phyloP scores from a whole-genome alignment of 1,139 yeast species.

The Taphrina pruni region DNA sequence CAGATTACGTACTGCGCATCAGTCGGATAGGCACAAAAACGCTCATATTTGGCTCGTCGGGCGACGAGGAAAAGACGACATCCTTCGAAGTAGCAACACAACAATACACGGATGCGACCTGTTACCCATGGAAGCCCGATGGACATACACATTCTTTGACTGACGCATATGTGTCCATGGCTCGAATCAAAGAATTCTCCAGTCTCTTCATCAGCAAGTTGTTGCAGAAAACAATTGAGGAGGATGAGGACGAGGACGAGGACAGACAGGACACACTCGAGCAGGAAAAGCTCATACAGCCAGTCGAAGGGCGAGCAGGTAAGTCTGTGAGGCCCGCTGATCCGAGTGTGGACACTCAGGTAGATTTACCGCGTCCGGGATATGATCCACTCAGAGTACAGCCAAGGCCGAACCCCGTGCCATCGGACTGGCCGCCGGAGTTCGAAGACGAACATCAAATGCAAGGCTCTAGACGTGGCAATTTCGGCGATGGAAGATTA shows the following conservation, averaged over 20 bases:
- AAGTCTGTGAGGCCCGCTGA: neutral
- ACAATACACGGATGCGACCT: constrained; percentile 20
- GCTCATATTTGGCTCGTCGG: constrained; percentile 43
- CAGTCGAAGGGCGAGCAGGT: constrained; percentile 8
- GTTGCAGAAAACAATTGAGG: constrained; percentile 43
- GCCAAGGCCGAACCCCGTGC: constrained; percentile 21
- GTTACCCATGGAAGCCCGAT: constrained; percentile 23
- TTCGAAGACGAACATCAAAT: constrained; percentile 47
- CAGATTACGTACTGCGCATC: constrained; percentile 31
- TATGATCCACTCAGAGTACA: constrained; percentile 31
- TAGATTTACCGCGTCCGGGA: constrained; percentile 20
- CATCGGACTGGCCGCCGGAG: constrained; percentile 45
- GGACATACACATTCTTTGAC: constrained; percentile 19
- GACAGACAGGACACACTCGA: neutral
- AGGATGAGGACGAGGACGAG: constrained; percentile 35
- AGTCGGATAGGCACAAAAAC: constrained; percentile 43
- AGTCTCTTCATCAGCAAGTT: constrained; percentile 40
- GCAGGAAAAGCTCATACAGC: constrained; percentile 14
- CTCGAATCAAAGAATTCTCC: constrained; percentile 37
- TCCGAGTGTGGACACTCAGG: neutral
- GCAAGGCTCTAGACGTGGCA: constrained; percentile 35
- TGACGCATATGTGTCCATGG: constrained; percentile 19
- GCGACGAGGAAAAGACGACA: constrained; percentile 35
- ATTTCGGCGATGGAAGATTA: constrained; percentile 11
- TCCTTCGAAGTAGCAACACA: constrained; percentile 25